Conservation (phyloP, 2,329 filamentous ascomycete species). For the Pezicula rhizophila region DNA sequence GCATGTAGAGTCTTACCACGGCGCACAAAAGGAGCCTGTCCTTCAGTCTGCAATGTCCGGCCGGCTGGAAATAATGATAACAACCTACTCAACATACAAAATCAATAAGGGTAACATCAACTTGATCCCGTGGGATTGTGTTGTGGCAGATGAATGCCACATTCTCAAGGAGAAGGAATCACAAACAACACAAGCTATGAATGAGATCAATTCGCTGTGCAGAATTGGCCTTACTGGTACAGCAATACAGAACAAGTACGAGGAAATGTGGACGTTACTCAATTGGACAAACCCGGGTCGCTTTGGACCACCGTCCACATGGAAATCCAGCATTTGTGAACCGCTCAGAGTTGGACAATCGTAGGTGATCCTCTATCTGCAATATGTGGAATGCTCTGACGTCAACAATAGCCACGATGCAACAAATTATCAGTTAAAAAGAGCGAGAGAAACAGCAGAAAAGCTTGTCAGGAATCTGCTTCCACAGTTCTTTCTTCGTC, state of each 20-base stretch:
- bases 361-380: conserved; percentile 6
- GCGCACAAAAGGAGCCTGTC: conserved; percentile 64
- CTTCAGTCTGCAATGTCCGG: conserved; percentile 69
- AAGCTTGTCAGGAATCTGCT: conserved; percentile 83
- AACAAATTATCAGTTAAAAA: conserved; percentile 73
- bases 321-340: conserved; percentile 71
- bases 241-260: conserved; percentile 95
- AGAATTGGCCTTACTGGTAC: conserved; percentile 91
- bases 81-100: conserved; percentile 87
- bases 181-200: conserved; percentile 79
- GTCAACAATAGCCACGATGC: conserved; percentile 61
- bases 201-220: conserved; percentile 83
- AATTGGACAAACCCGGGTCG: conserved; percentile 92
- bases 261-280: conserved; percentile 90
- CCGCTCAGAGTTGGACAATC: conserved; percentile 85
- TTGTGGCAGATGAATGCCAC: conserved; percentile 93
- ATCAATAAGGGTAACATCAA: conserved; percentile 72
- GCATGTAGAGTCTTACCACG: conserved; percentile 80
- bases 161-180: conserved; percentile 74
- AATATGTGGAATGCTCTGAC: not conserved
- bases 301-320: conserved; percentile 62
- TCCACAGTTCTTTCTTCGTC: conserved; percentile 81
- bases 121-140: conserved; percentile 83
- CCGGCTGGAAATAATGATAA: conserved; percentile 83
- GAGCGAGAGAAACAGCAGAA: conserved; percentile 73